Evolutionary conservation across 2,329 filamentous ascomycete species (phyloP), one percentile per base, ranked within the genome.

Genomic region (Akanthomyces muscarius): DNA sequence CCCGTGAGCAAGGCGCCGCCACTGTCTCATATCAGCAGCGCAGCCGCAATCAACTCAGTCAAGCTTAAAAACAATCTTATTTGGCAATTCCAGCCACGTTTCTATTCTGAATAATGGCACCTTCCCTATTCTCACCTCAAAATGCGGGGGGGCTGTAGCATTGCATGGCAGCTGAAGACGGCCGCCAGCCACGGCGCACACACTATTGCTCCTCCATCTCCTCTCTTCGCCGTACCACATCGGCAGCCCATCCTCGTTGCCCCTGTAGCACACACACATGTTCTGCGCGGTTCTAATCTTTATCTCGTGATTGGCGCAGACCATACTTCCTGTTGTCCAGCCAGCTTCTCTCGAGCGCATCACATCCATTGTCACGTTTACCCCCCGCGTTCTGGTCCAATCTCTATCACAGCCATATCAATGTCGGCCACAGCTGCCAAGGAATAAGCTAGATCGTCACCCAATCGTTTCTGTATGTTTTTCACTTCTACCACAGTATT

Each of bases 271-370:
- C 38, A 41, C 33, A 11, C 28, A 6, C 28, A 30, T 6, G 2
- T 21, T 21, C 28, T 30, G 6, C 28, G 28, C 28, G 4, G 6
- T 30, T 6, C 4, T 72, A 73, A 76, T 76, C 68, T 72, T 75
- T 73, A 76, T 76, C 11, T 77, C 76, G 3, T 88, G 88, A 68
- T 90, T 90, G 16, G 87, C 87, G 74, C 86, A 89, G n/a, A 91
- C 80, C 38, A 90, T 83, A 70, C 84, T 88, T 4, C 89, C 89
- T 1, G 88, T 91, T 63, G 85, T 87, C 87, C 88, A 91, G 80
- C 87, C 88, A 91, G 80, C 81, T 72, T 91, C 88, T 13, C 81
- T 81, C 7, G 82, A 83, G 71, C 88, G 90, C 47, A 91, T 76
- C 87, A 91, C 28, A 6, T 30, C 8, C 5, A 11, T 8, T 7